A percentile compares a stretch with the other conserved stretches of the same genome.
phyloP scores from a whole-genome alignment of 1,284 basidiomycete species.

The Malassezia dermatis region DNA sequence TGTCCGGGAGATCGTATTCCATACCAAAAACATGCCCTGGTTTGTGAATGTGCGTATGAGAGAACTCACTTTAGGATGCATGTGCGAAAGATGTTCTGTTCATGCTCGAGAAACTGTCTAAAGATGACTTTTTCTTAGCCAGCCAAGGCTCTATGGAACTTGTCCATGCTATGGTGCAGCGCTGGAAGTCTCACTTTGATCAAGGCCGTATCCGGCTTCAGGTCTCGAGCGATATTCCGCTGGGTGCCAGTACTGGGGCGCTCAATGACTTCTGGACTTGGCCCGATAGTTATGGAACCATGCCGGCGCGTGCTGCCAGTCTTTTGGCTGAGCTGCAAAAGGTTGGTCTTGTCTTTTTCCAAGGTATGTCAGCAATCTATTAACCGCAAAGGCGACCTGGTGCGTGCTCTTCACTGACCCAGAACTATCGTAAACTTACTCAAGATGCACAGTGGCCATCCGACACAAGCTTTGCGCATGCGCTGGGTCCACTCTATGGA shows the following conservation, averaged over 20 bases:
- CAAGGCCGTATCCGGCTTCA: conserved; percentile 65
- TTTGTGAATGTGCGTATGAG: conserved; percentile 32
- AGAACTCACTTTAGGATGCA: not conserved
- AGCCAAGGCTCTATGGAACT: conserved; percentile 20
- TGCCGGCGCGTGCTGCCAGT: conserved; percentile 51
- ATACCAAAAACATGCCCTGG: conserved; percentile 47
- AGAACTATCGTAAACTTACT: conserved; percentile 58
- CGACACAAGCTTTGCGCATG: conserved; percentile 65
- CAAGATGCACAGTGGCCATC: conserved; percentile 81
- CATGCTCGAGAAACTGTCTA: conserved; percentile 50
- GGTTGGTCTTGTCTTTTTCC: conserved; percentile 76
- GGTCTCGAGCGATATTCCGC: conserved; percentile 58
- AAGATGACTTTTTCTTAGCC: conserved; percentile 54
- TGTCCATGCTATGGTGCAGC: conserved; percentile 57
- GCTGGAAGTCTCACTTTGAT: conserved; percentile 66
- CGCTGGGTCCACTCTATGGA: conserved; percentile 63
- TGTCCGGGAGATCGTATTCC: conserved; percentile 39
- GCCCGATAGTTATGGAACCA: conserved; percentile 20
- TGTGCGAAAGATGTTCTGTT: conserved; percentile 38
- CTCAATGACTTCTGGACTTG: conserved; percentile 38
- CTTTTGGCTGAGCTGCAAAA: conserved; percentile 56
- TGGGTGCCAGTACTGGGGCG: conserved; percentile 52
- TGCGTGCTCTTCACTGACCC: not conserved
- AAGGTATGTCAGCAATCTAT: conserved; percentile 62
- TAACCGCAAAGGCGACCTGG: conserved; percentile 2